These are phyloP conservation scores for Trichoderma sp. DNA, from an alignment of 2,329 filamentous ascomycete genomes.

Conservation along the genomic window DNA sequence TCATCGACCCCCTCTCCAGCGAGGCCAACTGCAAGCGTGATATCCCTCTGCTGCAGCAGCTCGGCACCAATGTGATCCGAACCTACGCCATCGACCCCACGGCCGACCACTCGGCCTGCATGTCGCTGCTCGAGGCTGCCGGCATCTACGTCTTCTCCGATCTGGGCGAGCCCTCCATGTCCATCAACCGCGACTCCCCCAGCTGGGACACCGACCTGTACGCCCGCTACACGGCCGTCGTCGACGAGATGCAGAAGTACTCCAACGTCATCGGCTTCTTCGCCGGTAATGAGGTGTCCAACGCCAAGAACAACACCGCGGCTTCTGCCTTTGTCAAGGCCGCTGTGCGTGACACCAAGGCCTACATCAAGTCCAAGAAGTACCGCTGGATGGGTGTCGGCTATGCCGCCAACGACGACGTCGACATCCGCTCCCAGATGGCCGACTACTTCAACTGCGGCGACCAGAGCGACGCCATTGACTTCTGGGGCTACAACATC, in stretches of 20 bases:
- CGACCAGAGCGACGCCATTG: constrained; percentile 65
- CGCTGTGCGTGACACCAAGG: constrained; percentile 93
- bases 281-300: constrained; percentile 96
- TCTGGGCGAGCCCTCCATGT: constrained; percentile 76
- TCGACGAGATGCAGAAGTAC: constrained; percentile 82
- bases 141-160: constrained; percentile 97
- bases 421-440: constrained; percentile 77
- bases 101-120: constrained; percentile 78
- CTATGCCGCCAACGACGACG: constrained; percentile 94
- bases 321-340: constrained; percentile 97
- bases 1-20: constrained; percentile 83
- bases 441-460: constrained; percentile 97
- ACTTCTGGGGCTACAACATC: constrained; percentile 99
- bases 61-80: constrained; percentile 90
- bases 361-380: constrained; percentile 80
- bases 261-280: constrained; percentile 96
- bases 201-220: constrained; percentile 80
- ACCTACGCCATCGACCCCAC: constrained; percentile 90
- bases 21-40: constrained; percentile 76
- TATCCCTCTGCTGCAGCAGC: constrained; percentile 75
- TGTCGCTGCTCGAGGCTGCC: constrained; percentile 77
- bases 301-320: constrained; percentile 83
- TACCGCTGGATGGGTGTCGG: constrained; percentile 85
- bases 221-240: constrained; percentile 78
- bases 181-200: constrained; percentile 82